Percentiles rank a stretch among this genome's conserved stretches.
Evolutionary conservation across 2,329 filamentous ascomycete species (phyloP).

Genomic region (Camptophora hylomeconis): DNA sequence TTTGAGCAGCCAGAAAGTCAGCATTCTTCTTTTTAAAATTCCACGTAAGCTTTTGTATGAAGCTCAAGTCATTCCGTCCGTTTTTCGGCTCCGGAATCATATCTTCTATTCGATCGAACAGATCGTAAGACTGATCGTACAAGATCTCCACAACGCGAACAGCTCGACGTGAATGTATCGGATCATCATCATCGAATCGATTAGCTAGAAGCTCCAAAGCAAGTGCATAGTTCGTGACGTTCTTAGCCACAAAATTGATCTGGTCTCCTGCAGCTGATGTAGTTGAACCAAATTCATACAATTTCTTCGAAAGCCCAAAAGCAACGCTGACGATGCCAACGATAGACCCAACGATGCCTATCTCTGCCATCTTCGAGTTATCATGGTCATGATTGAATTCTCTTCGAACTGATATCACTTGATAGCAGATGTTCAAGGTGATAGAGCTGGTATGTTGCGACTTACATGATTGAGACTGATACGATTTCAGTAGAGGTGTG

Average conservation of each 20-base stretch:
- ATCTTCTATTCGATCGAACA: slow-evolving; percentile 4
- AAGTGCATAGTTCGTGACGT: slow-evolving; percentile 5
- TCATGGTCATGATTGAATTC: too few species aligned
- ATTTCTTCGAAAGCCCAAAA: slow-evolving; percentile 4
- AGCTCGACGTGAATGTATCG: slow-evolving; percentile 5
- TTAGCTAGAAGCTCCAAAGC: slow-evolving; percentile 5
- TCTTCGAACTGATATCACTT: too few species aligned
- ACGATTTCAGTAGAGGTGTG: too few species aligned
- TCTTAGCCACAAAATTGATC: slow-evolving; percentile 6
- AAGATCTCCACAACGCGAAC: slow-evolving; percentile 5
- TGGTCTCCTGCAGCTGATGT: slow-evolving; percentile 7
- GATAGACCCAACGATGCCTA: slow-evolving; percentile 5
- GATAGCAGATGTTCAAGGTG: too few species aligned
- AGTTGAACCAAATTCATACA: slow-evolving; percentile 7
- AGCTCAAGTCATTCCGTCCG: slow-evolving; percentile 2
- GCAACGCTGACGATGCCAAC: slow-evolving; percentile 7
- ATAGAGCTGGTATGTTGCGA: too few species aligned
- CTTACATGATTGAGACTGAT: too few species aligned
- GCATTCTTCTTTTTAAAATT: slow-evolving; percentile 7
- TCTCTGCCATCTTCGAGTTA: slow-evolving; percentile 9
- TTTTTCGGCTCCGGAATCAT: too few species aligned
- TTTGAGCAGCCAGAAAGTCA: slow-evolving; percentile 5
- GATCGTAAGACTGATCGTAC: slow-evolving; percentile 3
- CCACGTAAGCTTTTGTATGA: slow-evolving; percentile 8
- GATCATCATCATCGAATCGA: slow-evolving; percentile 7